phyloP scores from a whole-genome alignment of 495 filamentous ascomycete genomes.

The Xylaria scruposa region DNA sequence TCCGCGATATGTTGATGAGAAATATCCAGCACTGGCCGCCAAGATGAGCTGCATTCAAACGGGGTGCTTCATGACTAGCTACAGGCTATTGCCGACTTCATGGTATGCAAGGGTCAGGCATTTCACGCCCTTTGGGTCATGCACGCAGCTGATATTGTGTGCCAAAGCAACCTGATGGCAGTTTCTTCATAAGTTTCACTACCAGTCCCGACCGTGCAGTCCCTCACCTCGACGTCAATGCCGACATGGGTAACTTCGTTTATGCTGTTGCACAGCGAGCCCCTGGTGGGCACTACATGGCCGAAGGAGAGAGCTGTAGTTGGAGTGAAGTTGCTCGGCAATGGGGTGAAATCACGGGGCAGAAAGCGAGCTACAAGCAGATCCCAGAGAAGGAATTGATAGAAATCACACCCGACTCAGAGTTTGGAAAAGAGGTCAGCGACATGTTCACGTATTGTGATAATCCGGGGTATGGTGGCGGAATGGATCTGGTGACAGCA shows the following conservation, averaged over 20 bases:
- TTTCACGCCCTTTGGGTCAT: not conserved
- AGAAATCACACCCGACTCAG: slow-evolving; percentile 6
- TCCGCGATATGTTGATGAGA: slow-evolving; percentile 3
- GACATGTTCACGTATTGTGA: slow-evolving; percentile 12
- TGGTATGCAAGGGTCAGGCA: slow-evolving; percentile 10
- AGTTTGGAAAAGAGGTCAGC: slow-evolving; percentile 15
- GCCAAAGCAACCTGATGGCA: slow-evolving; percentile 8
- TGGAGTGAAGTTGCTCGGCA: slow-evolving; percentile 11
- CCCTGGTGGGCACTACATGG: slow-evolving; percentile 9
- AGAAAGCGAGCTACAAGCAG: slow-evolving; percentile 7
- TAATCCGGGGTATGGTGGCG: slow-evolving; percentile 7
- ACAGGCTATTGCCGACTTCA: slow-evolving; percentile 10
- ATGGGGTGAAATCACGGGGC: slow-evolving; percentile 1
- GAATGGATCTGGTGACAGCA: slow-evolving; percentile 10
- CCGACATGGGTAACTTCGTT: slow-evolving; percentile 8
- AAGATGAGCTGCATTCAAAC: slow-evolving; percentile 16
- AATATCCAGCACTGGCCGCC: slow-evolving; percentile 7
- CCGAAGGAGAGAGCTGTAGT: slow-evolving; percentile 12
- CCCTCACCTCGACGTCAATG: slow-evolving; percentile 6
- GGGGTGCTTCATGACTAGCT: slow-evolving; percentile 8
- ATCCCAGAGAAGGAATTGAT: slow-evolving; percentile 12
- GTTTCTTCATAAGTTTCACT: slow-evolving; percentile 1
- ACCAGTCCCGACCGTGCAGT: slow-evolving; percentile 6
- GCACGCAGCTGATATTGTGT: slow-evolving; percentile 6
- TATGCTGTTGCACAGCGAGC: slow-evolving; percentile 12